Base-by-base conservation (phyloP, 169 alveolate genomes). In the Plasmodium chabaudi region DNA sequence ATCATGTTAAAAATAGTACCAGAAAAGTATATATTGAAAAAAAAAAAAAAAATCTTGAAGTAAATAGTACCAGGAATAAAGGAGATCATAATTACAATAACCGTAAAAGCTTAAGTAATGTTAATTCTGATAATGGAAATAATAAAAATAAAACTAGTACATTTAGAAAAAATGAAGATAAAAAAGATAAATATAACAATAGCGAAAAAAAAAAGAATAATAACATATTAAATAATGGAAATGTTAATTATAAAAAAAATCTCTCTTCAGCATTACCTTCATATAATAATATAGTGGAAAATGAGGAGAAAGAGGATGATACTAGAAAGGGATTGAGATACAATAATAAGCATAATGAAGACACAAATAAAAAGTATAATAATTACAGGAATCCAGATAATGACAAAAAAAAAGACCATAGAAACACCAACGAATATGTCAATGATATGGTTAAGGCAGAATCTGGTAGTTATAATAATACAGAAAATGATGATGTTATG, bases 131-230 rank as follows among this genome's bases (percentile, higher is more conserved):
- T 44, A 72, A 70, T 49, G 17, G 25, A 15, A 13, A 15, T 44
- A 72, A 56, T 4, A 72, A 46, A 23, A 72, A 9, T 15, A 72
- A 56, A 12, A 57, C 44, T 13, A 34, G 13, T 23, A 23, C 59
- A 17, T 27, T 53, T 72, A 57, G 51, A 23, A 60, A 63, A 72
- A 72, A 13, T 10, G 87, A 72, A 39, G 51, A 72, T 39, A 60
- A n/a, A 17, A 72, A 72, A 23, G 87, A 72, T 25, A 72, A 72
- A 57, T 39, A 47, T 25, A 17, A 57, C 9, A 72, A 61, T 34
- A 72, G 21, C 23, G 87, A 72, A 10, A 63, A 42, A 25, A 15
- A 55, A 39, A 72, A 17, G 15, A 56, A 25, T 49, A 72, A 49
- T 34, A 72, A 72, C 7, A 21, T 46, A 21, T 15, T 1, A 49